Conservation (phyloP, 495 filamentous ascomycete genomes). For the Hamigera avellanea region DNA sequence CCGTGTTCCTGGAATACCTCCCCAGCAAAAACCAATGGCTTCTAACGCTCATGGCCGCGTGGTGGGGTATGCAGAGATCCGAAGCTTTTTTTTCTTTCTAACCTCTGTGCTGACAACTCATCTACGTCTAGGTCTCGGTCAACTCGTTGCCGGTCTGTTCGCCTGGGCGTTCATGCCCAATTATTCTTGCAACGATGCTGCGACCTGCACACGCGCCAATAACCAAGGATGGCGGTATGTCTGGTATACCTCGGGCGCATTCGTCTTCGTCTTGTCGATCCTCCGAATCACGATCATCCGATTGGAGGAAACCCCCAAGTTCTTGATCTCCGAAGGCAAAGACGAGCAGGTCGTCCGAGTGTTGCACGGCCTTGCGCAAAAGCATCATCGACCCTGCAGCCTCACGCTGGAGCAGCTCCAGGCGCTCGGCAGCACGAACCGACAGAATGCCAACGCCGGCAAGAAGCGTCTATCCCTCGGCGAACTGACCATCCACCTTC, state of each 20-base stretch:
- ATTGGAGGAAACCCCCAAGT: conserved; percentile 62
- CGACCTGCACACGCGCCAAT: conserved; percentile 30
- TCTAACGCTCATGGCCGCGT: conserved; percentile 35
- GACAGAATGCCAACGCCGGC: conserved; percentile 21
- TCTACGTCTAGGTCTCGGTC: conserved; percentile 12
- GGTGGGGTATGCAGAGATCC: conserved; percentile 30
- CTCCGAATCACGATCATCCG: conserved; percentile 56
- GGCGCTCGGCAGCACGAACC: conserved; percentile 10
- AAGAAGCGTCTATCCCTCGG: conserved; percentile 30
- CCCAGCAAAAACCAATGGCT: conserved; percentile 34
- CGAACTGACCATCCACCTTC: conserved; percentile 44
- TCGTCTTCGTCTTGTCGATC: conserved; percentile 56
- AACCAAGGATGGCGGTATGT: conserved; percentile 48
- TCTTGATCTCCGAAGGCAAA: conserved; percentile 50
- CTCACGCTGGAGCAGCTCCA: conserved; percentile 49
- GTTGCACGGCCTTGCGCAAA: conserved; percentile 47
- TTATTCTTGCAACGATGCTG: conserved; percentile 20
- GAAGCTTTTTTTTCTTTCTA: background rate
- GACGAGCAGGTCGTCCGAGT: conserved; percentile 50
- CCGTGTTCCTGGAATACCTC: conserved; percentile 44
- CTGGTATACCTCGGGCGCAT: conserved; percentile 46
- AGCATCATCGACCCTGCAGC: conserved; percentile 49
- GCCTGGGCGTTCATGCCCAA: conserved; percentile 37
- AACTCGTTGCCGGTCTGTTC: conserved; percentile 23
- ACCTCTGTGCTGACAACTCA: background rate